Conservation (phyloP, 768 basidiomycete genomes). For the Collybiopsis luxurians region DNA sequence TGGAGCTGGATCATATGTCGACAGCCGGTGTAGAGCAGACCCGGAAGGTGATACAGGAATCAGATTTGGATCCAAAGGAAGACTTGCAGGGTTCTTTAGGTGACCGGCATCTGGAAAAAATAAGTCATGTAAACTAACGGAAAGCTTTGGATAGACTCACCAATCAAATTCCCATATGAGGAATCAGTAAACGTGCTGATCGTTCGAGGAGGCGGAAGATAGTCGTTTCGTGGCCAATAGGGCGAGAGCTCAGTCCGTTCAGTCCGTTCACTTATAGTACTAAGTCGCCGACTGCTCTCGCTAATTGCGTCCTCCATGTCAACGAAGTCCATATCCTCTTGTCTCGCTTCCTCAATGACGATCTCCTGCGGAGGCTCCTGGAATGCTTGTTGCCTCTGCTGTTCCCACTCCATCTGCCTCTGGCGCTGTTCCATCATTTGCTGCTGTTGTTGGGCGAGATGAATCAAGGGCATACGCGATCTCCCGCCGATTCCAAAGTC, state of each 20-base stretch:
- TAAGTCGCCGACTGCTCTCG: constrained; percentile 38
- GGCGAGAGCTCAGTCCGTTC: constrained; percentile 62
- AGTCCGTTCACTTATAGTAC: constrained; percentile 66
- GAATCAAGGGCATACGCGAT: constrained; percentile 57
- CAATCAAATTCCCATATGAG: constrained; percentile 63
- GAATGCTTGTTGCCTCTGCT: constrained; percentile 20
- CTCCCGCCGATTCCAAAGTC: constrained; percentile 23
- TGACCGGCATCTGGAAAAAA: constrained; percentile 14
- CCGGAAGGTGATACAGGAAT: constrained; percentile 65
- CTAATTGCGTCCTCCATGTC: constrained; percentile 28
- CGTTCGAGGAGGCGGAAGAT: constrained; percentile 33
- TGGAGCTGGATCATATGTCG: constrained; percentile 55
- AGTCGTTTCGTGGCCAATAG: constrained; percentile 41
- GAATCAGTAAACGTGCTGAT: constrained; percentile 43
- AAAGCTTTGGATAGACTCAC: constrained; percentile 40
- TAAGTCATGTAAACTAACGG: no score
- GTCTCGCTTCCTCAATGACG: background rate
- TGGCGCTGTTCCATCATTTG: constrained; percentile 20
- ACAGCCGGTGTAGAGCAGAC: constrained; percentile 62
- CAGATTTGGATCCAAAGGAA: constrained; percentile 46
- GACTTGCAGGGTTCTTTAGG: background rate
- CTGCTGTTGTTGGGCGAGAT: constrained; percentile 55
- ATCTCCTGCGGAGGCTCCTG: constrained; percentile 4
- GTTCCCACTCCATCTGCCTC: constrained; percentile 16
- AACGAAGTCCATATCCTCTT: constrained; percentile 26